A percentile compares a stretch with the other conserved stretches of the same genome.
These are phyloP conservation scores for Hevea brasiliensis DNA, from an alignment of 345 rosid species.

Conservation along the genomic window DNA sequence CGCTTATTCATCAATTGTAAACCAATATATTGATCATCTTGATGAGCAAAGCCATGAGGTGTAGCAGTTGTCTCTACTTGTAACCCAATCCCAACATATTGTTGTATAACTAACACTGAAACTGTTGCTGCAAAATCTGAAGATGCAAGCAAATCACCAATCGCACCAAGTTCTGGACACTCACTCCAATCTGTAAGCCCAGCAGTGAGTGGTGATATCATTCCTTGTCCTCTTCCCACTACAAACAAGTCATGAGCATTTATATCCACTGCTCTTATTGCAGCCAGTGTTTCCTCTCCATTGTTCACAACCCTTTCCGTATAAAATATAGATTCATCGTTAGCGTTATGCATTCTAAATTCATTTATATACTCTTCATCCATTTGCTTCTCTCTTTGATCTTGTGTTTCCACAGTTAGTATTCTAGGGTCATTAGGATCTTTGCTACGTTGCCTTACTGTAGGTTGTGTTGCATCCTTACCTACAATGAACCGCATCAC, in stretches of 20 bases:
- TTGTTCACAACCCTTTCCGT: slow-evolving; percentile 59
- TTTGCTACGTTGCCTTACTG: not conserved
- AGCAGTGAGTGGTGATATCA: slow-evolving; percentile 65
- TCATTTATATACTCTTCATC: slow-evolving; percentile 59
- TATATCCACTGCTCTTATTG: slow-evolving; percentile 62
- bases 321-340: slow-evolving; percentile 47
- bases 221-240: slow-evolving; percentile 90
- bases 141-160: slow-evolving; percentile 90
- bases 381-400: slow-evolving; percentile 38
- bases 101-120: slow-evolving; percentile 86
- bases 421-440: slow-evolving; percentile 20
- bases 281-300: slow-evolving; percentile 84
- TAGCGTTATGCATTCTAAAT: slow-evolving; percentile 46
- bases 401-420: slow-evolving; percentile 32
- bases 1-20: slow-evolving; percentile 6
- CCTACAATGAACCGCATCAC: slow-evolving; percentile 58
- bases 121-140: slow-evolving; percentile 81
- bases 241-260: slow-evolving; percentile 70
- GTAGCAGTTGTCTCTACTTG: slow-evolving; percentile 26
- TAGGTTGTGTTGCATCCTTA: slow-evolving; percentile 33
- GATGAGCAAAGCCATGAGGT: not conserved
- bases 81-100: slow-evolving; percentile 43
- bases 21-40: not conserved
- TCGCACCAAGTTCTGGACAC: slow-evolving; percentile 95
- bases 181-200: slow-evolving; percentile 99